phyloP scores from a whole-genome alignment of 768 basidiomycete species.

The Ephemerocybe angulata region DNA sequence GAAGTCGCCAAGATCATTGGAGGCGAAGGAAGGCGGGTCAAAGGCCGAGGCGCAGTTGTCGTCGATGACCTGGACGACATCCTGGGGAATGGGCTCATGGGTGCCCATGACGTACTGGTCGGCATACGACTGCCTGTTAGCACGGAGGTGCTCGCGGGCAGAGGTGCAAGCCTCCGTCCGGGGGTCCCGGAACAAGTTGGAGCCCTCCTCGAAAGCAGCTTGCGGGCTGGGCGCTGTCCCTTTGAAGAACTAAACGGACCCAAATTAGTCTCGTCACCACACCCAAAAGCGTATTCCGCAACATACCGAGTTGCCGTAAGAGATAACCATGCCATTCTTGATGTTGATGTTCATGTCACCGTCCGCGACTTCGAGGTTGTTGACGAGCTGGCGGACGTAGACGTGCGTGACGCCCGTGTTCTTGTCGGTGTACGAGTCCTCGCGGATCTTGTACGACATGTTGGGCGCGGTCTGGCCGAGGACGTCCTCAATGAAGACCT shows the following conservation, averaged over 20 bases:
- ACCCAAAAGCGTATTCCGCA: background rate
- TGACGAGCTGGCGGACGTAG: constrained; percentile 80
- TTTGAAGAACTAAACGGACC: constrained; percentile 62
- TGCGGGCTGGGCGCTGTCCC: constrained; percentile 47
- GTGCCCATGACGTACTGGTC: constrained; percentile 36
- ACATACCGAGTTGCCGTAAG: constrained; percentile 83
- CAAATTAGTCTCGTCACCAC: constrained; percentile 6
- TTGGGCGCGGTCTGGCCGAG: constrained; percentile 33
- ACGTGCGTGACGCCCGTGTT: constrained; percentile 86
- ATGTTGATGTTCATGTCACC: constrained; percentile 94
- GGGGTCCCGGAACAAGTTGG: constrained; percentile 23
- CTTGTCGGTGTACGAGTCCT: constrained; percentile 84
- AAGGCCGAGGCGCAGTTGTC: constrained; percentile 57
- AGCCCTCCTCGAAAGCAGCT: constrained; percentile 19
- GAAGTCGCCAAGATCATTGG: constrained; percentile 37
- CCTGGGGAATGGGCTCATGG: constrained; percentile 16
- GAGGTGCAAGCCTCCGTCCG: constrained; percentile 16
- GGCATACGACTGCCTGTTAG: constrained; percentile 3
- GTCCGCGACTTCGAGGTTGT: constrained; percentile 85
- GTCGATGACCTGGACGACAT: constrained; percentile 44
- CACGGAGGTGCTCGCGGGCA: background rate
- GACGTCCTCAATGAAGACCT: constrained; percentile 53
- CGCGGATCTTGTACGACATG: constrained; percentile 56
- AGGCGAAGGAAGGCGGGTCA: constrained; percentile 35
- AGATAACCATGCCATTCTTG: constrained; percentile 76